Percentiles rank a stretch among this genome's conserved stretches.
Evolutionary conservation across 352 stramenopile species (phyloP).

Genomic region (Peronospora belbahrii): DNA sequence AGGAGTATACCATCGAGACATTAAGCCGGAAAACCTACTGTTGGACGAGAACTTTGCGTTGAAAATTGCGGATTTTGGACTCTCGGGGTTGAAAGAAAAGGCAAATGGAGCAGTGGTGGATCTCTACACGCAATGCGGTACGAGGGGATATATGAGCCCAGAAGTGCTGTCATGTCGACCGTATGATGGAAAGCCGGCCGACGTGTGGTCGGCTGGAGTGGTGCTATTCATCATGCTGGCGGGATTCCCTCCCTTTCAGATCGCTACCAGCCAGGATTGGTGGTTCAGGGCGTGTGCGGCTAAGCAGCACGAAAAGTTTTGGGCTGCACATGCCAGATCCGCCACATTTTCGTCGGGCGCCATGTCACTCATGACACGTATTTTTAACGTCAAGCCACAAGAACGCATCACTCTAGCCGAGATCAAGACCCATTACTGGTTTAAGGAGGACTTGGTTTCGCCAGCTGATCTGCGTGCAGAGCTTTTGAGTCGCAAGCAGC

Average conservation of each 20-base stretch:
- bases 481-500: conserved; percentile 49
- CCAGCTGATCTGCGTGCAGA: conserved; percentile 41
- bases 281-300: conserved; percentile 79
- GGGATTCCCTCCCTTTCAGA: conserved; percentile 89
- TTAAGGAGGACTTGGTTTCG: conserved; percentile 38
- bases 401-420: conserved; percentile 71
- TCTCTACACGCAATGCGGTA: conserved; percentile 86
- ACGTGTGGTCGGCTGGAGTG: conserved; percentile 89
- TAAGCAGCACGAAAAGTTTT: conserved; percentile 73
- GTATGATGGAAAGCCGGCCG: conserved; percentile 82
- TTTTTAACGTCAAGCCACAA: conserved; percentile 64
- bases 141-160: conserved; percentile 89
- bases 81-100: conserved; percentile 85
- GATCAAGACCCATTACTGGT: conserved; percentile 70
- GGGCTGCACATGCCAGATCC: conserved; percentile 61
- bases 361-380: conserved; percentile 62
- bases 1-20: conserved; percentile 88
- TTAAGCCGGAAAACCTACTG: conserved; percentile 92
- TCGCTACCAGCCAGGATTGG: conserved; percentile 83
- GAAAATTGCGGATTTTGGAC: conserved; percentile 94
- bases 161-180: conserved; percentile 80
- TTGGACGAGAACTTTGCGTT: conserved; percentile 77
- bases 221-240: conserved; percentile 92
- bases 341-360: conserved; percentile 64
- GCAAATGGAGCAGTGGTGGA: conserved; percentile 51